Base-by-base conservation (phyloP, 1,284 basidiomycete genomes). In the Sanghuangporus sanghuang region DNA sequence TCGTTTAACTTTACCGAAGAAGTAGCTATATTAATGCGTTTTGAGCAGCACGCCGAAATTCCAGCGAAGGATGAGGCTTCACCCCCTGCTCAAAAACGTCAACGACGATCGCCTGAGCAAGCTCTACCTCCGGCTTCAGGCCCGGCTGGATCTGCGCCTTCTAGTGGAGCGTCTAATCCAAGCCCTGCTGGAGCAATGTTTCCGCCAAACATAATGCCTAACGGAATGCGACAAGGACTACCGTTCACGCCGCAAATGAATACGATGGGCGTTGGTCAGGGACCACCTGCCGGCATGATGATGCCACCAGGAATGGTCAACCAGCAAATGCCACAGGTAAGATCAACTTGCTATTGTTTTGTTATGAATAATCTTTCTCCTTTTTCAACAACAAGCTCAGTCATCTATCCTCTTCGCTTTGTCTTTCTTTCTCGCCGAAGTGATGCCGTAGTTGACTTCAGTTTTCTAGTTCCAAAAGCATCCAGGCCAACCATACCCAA, bases 41-140 rank as follows among this genome's bases (percentile, higher is more conserved):
- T 16, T 49, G 14, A 44, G 16, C 52, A 58, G 56, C 61, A 66
- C 42, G 23, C 52, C 6, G 64, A 66, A 21, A 39, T 42, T 27
- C 50, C 46, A 11, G 18, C 46, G 61, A 66, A 66, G 46, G 53
- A 50, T 18, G 64, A 66, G 11, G 21, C 56, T 21, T 66, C 64
- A 3, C 64, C 64, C 12, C 64, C 64, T 21, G 64, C 55, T 59
- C 56, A 61, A 23, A 66, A 66, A 50, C 46, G 58, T 5, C 54
- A 32, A 38, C 64, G 64, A 9, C 61, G 52, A 0, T 63, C 64
- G 18, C 64, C 64, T 35, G 59, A 63, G 48, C 61, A 66, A 48
- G 21, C 61, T 12, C 40, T 56, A 32, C 44, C 59, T 12, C 39
- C 59, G 12, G 54, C 44, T 9, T 3, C 49, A n/a, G 14, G 38